Base-by-base conservation (phyloP, 192 early-diverging fungal species). In the Allomyces macrogynus region DNA sequence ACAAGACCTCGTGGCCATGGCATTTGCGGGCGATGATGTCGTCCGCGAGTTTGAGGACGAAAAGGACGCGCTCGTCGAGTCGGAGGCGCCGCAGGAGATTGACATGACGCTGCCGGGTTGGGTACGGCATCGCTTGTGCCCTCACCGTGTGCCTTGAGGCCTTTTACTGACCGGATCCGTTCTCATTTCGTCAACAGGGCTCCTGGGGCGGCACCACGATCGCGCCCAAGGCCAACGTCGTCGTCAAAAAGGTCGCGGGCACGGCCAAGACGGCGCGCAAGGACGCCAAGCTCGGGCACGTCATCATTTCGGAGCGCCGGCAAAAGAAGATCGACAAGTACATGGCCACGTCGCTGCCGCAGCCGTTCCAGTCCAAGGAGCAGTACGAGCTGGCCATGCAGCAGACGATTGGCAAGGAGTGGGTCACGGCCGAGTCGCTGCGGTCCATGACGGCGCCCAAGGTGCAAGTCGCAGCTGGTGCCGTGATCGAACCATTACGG, bases 11-110 rank as follows among this genome's bases (percentile, higher is more conserved):
- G 89, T 98, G 42, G 85, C 86, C 63, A 84, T 90, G 68, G 95
- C 95, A 16, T 98, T 98, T 79, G 89, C 92, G 11, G 87, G 92
- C 65, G 93, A 98, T 66, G 84, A 94, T 65, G 84, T 96, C 23
- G 82, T 88, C 2, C 84, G 77, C 10, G 90, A 96, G 67, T 98
- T 98, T 76, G 89, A 89, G 62, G 80, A 83, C 3, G 93, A 96
- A 67, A 95, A 95, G 74, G 69, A 75, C 61, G 75, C 66, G 5
- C 69, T 76, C 9, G 81, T 85, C 61, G 85, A 86, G 23, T 79
- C 83, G 16, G 91, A 95, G 43, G 80, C 75, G 16, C 85, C 87
- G 32, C 85, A 91, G 73, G 85, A 87, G 40, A 78, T 85, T 62
- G 89, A 92, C 66, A 62, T 89, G 63, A 88, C 87, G 10, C 75